Conservation (phyloP, 1,139 yeast genomes). For the Zygosaccharomyces sapae region DNA sequence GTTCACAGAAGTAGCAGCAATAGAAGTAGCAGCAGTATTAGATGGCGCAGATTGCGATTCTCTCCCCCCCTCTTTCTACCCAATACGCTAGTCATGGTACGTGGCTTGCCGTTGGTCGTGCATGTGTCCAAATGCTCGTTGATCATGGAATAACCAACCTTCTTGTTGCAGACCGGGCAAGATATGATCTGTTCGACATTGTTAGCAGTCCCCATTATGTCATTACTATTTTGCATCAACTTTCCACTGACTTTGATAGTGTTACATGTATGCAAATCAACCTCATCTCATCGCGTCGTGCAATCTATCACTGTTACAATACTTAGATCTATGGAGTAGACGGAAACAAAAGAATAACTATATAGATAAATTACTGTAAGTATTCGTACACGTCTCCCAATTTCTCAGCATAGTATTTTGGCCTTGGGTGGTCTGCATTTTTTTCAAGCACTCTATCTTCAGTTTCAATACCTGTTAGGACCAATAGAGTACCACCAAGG, state of each 20-base stretch:
- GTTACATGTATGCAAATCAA: neutral
- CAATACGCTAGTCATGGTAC: conserved; percentile 18
- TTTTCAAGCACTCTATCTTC: conserved; percentile 51
- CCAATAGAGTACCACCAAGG: conserved; percentile 71
- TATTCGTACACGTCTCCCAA: conserved; percentile 73
- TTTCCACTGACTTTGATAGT: neutral
- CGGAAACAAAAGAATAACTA: too few species aligned
- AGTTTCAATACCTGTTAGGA: conserved; percentile 84
- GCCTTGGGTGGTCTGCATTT: conserved; percentile 45
- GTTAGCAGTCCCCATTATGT: conserved; percentile 9
- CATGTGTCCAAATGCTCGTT: conserved; percentile 33
- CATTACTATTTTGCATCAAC: neutral
- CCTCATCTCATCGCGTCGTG: neutral
- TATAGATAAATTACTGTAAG: neutral
- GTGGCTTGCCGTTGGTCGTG: conserved; percentile 17
- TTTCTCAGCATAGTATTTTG: conserved; percentile 66
- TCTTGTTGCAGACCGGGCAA: conserved; percentile 33
- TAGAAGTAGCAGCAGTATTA: too few species aligned
- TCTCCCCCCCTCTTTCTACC: conserved; percentile 22
- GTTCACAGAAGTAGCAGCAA: too few species aligned
- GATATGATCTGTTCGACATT: conserved; percentile 26
- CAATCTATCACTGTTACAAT: neutral
- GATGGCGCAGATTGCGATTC: neutral
- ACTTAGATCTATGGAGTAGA: too few species aligned
- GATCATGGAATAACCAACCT: conserved; percentile 26